Conservation (phyloP, 179 eudicot genomes). For the Pouteria campechiana region DNA sequence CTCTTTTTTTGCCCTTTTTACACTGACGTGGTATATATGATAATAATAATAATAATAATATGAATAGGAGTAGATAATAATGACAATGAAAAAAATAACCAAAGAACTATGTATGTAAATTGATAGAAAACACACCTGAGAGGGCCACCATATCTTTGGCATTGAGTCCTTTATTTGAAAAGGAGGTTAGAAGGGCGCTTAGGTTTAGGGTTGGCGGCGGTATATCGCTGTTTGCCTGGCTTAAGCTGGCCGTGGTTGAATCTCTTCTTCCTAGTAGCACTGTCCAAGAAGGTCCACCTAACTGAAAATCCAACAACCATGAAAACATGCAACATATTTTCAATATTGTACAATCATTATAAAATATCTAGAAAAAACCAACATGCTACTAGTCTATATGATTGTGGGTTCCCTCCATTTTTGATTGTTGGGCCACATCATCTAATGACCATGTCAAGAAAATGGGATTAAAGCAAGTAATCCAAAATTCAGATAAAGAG, state of each 20-base stretch:
- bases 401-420: too few relatives aligned
- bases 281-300: constrained; percentile 36
- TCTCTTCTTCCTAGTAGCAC: constrained; percentile 39
- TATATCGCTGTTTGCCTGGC: constrained; percentile 20
- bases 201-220: constrained; percentile 26
- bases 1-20: too few relatives aligned
- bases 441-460: too few relatives aligned
- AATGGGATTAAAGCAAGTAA: too few relatives aligned
- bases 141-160: constrained; percentile 47
- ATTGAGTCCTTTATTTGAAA: constrained; percentile 37
- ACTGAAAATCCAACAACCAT: constrained; percentile 12
- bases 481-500: too few relatives aligned
- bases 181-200: constrained; percentile 25
- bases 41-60: background rate
- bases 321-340: too few relatives aligned
- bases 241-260: constrained; percentile 28
- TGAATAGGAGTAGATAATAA: background rate
- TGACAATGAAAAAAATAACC: background rate
- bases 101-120: background rate
- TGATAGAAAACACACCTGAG: constrained; percentile 21
- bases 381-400: too few relatives aligned
- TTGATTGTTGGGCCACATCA: too few relatives aligned
- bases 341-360: too few relatives aligned
- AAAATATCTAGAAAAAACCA: too few relatives aligned
- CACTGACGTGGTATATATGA: too few relatives aligned